A percentile compares a stretch with the other conserved stretches of the same genome.
These are phyloP conservation scores for Vicia faba DNA, from an alignment of 306 rosid species.

Conservation along the genomic window DNA sequence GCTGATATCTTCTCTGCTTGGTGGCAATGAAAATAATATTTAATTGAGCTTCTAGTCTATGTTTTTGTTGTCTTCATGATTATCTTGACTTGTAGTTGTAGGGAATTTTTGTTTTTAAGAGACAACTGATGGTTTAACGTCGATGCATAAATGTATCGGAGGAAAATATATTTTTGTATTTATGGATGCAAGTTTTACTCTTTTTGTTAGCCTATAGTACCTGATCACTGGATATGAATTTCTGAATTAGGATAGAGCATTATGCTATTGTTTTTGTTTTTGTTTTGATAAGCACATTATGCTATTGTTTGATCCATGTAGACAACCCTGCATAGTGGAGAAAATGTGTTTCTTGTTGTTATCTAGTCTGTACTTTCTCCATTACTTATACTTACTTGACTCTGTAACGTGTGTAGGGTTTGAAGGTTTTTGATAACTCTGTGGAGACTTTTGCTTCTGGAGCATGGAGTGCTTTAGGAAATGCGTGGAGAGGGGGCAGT, in stretches of 20 bases:
- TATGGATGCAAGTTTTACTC: conserved; percentile 15
- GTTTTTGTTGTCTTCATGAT: conserved; percentile 16
- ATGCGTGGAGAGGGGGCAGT: conserved; percentile 82
- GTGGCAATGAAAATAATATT: conserved; percentile 16
- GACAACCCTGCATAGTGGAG: background rate
- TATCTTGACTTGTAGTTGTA: conserved; percentile 19
- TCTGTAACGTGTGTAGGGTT: conserved; percentile 53
- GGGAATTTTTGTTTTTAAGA: conserved; percentile 8
- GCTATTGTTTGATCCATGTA: background rate
- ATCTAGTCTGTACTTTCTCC: conserved; percentile 5
- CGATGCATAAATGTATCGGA: background rate
- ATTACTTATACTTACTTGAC: conserved; percentile 25
- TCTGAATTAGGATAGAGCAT: background rate
- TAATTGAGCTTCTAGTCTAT: conserved; percentile 24
- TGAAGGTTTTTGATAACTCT: conserved; percentile 86
- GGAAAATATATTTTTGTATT: conserved; percentile 15
- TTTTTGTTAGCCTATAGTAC: conserved; percentile 15
- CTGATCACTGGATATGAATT: background rate
- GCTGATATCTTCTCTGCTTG: conserved; percentile 11
- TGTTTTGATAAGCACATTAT: background rate
- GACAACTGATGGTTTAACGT: conserved; percentile 18
- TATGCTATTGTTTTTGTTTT: background rate
- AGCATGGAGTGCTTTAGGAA: conserved; percentile 93
- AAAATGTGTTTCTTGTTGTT: conserved; percentile 2
- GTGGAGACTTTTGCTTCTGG: conserved; percentile 95